Conservation (phyloP, 164 flowering plant genomes). For the Macadamia tetraphylla region DNA sequence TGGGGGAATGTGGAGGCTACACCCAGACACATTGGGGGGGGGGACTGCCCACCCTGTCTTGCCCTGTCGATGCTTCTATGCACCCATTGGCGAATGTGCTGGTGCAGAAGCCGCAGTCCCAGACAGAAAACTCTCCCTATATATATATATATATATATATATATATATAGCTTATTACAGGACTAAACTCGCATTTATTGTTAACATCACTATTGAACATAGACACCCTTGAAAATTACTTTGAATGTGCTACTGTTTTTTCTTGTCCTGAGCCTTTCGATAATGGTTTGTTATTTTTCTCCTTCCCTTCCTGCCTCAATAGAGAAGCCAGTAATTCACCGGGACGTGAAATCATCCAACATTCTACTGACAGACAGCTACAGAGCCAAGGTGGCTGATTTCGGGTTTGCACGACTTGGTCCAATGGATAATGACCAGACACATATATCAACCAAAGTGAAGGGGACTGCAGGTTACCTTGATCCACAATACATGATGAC, state of each 20-base stretch:
- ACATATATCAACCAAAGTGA: conserved; percentile 82
- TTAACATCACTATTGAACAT: not conserved
- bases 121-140: not conserved
- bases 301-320: conserved; percentile 11
- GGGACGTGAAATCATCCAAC: conserved; percentile 95
- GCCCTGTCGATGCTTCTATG: no score
- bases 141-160: not conserved
- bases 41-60: no score
- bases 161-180: not conserved
- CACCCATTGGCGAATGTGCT: no score
- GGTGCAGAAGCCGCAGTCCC: no score
- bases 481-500: conserved; percentile 96
- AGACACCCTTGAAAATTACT: not conserved
- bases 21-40: no score
- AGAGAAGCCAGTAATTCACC: conserved; percentile 92
- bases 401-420: conserved; percentile 90
- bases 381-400: conserved; percentile 95
- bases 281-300: not conserved
- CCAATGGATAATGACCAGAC: conserved; percentile 65
- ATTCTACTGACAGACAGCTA: conserved; percentile 80
- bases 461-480: conserved; percentile 94
- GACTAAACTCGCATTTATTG: not conserved
- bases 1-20: no score
- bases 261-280: not conserved
- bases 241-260: no score